Evolutionary conservation across 495 filamentous ascomycete genomes (phyloP).

Genomic region (Tuber melanosporum): DNA sequence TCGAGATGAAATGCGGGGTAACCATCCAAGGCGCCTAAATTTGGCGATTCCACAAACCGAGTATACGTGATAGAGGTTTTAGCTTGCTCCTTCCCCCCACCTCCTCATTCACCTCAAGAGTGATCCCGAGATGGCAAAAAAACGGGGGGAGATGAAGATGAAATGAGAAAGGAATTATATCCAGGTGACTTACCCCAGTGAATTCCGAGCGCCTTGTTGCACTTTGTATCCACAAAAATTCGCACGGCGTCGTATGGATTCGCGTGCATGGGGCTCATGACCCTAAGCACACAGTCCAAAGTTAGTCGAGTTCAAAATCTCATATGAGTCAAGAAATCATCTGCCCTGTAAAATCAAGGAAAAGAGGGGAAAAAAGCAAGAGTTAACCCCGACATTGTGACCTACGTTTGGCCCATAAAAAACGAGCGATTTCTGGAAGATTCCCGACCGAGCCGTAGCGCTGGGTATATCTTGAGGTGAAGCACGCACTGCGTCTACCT

Average conservation of each 20-base stretch:
- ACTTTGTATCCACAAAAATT: conserved; percentile 84
- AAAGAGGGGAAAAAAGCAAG: conserved; percentile 10
- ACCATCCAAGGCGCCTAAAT: conserved; percentile 3
- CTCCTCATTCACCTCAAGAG: not conserved
- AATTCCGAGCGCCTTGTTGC: conserved; percentile 75
- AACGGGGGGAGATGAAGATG: conserved; percentile 8
- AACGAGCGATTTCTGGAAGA: conserved; percentile 35
- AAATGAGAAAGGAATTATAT: not conserved
- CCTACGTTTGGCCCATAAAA: conserved; percentile 16
- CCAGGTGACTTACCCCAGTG: conserved; percentile 65
- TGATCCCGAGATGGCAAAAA: conserved; percentile 23
- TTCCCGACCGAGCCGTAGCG: conserved; percentile 22
- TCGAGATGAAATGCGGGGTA: conserved; percentile 6
- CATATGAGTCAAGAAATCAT: conserved; percentile 16
- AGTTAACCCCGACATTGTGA: conserved; percentile 17
- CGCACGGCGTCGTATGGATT: conserved; percentile 83
- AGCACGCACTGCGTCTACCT: conserved; percentile 13
- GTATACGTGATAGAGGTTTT: not conserved
- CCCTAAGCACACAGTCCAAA: conserved; percentile 29
- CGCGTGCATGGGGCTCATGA: conserved; percentile 76
- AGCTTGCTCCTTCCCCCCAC: not conserved
- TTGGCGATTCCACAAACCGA: conserved; percentile 3
- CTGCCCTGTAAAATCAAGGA: conserved; percentile 8
- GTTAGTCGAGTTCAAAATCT: conserved; percentile 26
- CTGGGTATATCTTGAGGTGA: conserved; percentile 23